Conservation (phyloP, 1,284 basidiomycete genomes). For the Violaceomyces palustris region DNA sequence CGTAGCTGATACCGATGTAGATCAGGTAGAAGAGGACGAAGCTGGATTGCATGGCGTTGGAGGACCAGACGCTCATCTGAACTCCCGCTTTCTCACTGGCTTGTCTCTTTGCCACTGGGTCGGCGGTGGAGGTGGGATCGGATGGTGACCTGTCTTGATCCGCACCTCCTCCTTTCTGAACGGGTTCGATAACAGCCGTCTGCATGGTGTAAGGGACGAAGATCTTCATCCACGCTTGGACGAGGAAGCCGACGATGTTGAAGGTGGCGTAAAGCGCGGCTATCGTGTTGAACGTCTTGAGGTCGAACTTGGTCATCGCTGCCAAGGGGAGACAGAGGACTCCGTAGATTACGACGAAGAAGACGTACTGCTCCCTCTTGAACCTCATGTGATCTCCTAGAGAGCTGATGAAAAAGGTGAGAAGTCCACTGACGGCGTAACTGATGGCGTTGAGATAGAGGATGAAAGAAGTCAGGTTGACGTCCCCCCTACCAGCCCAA, state of each 20-base stretch:
- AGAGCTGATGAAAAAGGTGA: not conserved
- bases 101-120: too few relatives aligned
- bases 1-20: too few relatives aligned
- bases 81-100: too few relatives aligned
- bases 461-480: not conserved
- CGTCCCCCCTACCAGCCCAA: not conserved
- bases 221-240: not conserved
- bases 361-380: slow-evolving; percentile 1
- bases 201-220: slow-evolving; percentile 1
- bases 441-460: slow-evolving; percentile 1
- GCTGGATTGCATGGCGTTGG: too few relatives aligned
- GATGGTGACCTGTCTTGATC: too few relatives aligned
- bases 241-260: slow-evolving; percentile 1
- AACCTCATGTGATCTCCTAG: not conserved
- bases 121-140: too few relatives aligned
- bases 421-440: slow-evolving; percentile 1
- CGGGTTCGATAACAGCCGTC: too few relatives aligned
- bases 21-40: too few relatives aligned
- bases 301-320: not conserved
- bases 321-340: not conserved
- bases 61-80: too few relatives aligned
- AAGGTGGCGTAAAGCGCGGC: slow-evolving; percentile 1
- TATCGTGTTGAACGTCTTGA: not conserved
- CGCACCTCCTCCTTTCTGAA: too few relatives aligned
- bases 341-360: not conserved